Conservation (phyloP, 257 asterid species). For the Coffea canephora region DNA sequence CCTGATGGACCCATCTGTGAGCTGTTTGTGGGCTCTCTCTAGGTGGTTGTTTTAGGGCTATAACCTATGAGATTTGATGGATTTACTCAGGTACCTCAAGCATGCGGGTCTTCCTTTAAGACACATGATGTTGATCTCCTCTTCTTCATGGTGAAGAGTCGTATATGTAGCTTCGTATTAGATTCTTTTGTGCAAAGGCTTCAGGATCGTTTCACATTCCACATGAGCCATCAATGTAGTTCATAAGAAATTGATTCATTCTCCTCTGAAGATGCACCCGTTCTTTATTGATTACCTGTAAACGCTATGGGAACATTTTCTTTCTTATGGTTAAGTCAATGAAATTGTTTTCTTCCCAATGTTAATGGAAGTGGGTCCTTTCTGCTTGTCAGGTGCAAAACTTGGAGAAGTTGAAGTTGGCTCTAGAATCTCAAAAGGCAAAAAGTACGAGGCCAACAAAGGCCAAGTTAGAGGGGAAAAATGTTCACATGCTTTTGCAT, state of each 20-base stretch:
- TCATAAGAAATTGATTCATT: not conserved
- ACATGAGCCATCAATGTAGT: not conserved
- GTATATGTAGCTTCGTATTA: slow-evolving; percentile 5
- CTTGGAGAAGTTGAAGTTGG: slow-evolving; percentile 12
- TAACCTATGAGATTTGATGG: slow-evolving; percentile 5
- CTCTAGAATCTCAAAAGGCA: not conserved
- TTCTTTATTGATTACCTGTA: not conserved
- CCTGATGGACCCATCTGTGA: slow-evolving; percentile 24
- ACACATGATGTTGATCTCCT: slow-evolving; percentile 4
- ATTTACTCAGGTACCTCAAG: slow-evolving; percentile 11
- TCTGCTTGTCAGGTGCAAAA: slow-evolving; percentile 11
- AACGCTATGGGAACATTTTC: not conserved
- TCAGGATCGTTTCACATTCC: not conserved
- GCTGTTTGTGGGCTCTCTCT: slow-evolving; percentile 18
- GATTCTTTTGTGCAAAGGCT: slow-evolving; percentile 7
- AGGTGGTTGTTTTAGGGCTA: slow-evolving; percentile 10
- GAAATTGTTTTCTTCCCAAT: not conserved
- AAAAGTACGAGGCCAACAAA: not conserved
- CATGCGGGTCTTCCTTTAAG: slow-evolving; percentile 13
- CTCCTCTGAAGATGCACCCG: not conserved
- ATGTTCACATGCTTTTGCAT: slow-evolving; percentile 11
- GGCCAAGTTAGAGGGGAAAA: slow-evolving; percentile 7
- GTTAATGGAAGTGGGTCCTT: not conserved
- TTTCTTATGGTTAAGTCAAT: not conserved
- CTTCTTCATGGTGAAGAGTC: slow-evolving; percentile 3